Evolutionary conservation across 495 filamentous ascomycete genomes (phyloP), one percentile per base, ranked within the genome.

Genomic region (Trichoderma asperelloides): DNA sequence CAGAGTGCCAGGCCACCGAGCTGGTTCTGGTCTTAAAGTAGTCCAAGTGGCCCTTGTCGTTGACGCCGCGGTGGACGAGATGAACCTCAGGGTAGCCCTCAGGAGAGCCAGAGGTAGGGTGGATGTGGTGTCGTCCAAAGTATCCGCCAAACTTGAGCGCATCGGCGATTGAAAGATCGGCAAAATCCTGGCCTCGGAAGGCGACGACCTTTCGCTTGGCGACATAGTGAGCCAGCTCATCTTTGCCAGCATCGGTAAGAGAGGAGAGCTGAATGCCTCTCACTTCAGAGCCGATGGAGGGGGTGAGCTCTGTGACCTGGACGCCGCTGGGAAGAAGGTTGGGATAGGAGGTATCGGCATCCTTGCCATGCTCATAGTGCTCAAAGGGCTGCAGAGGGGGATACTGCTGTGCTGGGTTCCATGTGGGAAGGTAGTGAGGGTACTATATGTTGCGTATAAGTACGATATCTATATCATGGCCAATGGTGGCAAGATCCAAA

Each of bases 71-170:
- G 73, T 93, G 89, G 7, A 93, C 91, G 5, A 94, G 78, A 73
- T 94, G 91, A 65, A 95, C 77, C 68, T 93, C 88, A 11, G 91
- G 90, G 72, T 84, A 84, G 15, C 86, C 88, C 67, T 85, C 79
- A 0, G 91, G 91, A 2, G 87, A 81, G 28, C 91, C 90, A 15
- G 84, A 88, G 4, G 90, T 89, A 2, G 89, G 91, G 72, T 95
- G 90, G 73, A 95, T 92, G 78, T 96, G 90, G 69, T 89, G 88
- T 39, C 88, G 86, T 33, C 91, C 91, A 75, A 94, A 96, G 74
- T 95, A 91, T 11, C 80, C 79, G 41, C 87, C 89, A 69, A 86
- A 91, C n/a, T 90, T 83, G 6, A 91, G 78, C 6, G 88, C 88
- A 16, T 89, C 78, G 41, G 82, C 74, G 68, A 94, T 91, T 5